phyloP scores from a whole-genome alignment of 2,329 filamentous ascomycete species.

The Dactylellina cionopaga region DNA sequence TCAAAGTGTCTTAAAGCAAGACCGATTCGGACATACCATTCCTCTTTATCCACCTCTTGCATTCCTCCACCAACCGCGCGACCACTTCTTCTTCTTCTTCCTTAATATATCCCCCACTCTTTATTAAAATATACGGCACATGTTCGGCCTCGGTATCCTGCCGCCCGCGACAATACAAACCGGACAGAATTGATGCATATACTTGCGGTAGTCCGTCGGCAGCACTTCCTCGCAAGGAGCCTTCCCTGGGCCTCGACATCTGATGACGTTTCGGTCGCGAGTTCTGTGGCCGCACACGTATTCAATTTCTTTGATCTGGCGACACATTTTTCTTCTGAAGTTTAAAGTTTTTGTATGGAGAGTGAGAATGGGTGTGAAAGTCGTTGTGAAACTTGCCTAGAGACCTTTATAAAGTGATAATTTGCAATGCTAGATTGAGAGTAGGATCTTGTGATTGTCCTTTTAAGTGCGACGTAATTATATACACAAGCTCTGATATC shows the following conservation, averaged over 20 bases:
- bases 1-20: no score
- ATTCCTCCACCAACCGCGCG: no score
- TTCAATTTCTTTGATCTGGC: conserved; percentile 3
- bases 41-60: no score
- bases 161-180: conserved; percentile 9
- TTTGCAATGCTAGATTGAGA: no score
- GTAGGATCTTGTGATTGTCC: neutral
- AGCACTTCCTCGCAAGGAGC: neutral
- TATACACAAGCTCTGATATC: neutral
- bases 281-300: conserved; percentile 15
- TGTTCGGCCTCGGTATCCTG: neutral
- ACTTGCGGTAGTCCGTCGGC: neutral
- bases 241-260: neutral
- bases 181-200: conserved; percentile 1
- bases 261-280: neutral
- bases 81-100: no score
- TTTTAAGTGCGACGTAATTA: neutral
- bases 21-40: no score
- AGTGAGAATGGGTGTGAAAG: neutral
- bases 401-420: no score
- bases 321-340: conserved; percentile 28
- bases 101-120: no score
- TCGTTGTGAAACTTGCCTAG: neutral
- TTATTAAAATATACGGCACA: neutral
- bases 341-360: no score